phyloP scores from a whole-genome alignment of 257 asterid species.

The Ligustrum vulgare region DNA sequence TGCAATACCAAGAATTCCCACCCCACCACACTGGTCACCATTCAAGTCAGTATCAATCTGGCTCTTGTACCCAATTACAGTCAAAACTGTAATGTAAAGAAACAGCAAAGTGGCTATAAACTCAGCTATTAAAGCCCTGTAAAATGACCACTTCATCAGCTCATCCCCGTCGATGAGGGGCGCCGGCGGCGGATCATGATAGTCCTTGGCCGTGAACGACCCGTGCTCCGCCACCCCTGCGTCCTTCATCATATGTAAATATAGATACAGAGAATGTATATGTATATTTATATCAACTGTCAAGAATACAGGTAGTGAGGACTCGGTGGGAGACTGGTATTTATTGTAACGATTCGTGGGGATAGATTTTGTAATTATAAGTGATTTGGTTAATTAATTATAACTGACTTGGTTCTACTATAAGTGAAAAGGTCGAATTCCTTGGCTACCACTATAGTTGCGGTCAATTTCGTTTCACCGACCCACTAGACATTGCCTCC shows the following conservation, averaged over 20 bases:
- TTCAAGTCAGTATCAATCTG: conserved; percentile 30
- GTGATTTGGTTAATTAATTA: neutral
- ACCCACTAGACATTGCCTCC: conserved; percentile 47
- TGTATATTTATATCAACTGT: neutral
- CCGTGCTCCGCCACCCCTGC: conserved; percentile 38
- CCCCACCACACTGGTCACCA: conserved; percentile 60
- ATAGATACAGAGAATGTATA: neutral
- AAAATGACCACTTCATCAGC: conserved; percentile 68
- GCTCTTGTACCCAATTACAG: conserved; percentile 63
- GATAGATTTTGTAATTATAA: neutral
- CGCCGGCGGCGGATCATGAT: conserved; percentile 76
- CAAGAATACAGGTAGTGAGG: neutral
- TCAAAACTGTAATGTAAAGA: conserved; percentile 65
- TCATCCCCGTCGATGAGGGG: conserved; percentile 64
- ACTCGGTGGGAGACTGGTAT: conserved; percentile 6
- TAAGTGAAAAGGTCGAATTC: conserved; percentile 36
- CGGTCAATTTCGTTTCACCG: conserved; percentile 49
- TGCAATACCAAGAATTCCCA: conserved; percentile 76
- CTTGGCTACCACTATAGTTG: conserved; percentile 27
- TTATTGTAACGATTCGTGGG: neutral
- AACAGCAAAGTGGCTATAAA: conserved; percentile 71
- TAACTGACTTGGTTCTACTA: neutral
- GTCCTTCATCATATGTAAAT: conserved; percentile 41
- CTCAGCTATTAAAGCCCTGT: conserved; percentile 76
- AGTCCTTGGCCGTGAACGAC: conserved; percentile 61